Percentiles rank a stretch among this genome's conserved stretches.
phyloP scores from a whole-genome alignment of 2,329 filamentous ascomycete species.

The Paraconiothyrium brasiliense region DNA sequence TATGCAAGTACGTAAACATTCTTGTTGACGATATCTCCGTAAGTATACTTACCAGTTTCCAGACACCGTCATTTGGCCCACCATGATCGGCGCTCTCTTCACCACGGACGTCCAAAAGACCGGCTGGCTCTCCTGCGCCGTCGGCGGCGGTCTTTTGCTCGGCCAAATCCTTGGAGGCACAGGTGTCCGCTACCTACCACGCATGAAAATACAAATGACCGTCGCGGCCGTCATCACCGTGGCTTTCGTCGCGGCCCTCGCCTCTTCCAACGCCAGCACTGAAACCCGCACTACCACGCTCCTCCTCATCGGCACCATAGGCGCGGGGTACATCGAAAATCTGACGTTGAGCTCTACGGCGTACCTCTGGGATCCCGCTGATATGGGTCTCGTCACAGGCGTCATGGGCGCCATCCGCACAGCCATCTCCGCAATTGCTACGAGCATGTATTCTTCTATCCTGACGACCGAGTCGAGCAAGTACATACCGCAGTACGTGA shows the following conservation, averaged over 20 bases:
- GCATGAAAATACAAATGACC: constrained; percentile 34
- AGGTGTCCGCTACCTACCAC: constrained; percentile 33
- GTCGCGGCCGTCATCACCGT: constrained; percentile 27
- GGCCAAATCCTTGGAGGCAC: constrained; percentile 41
- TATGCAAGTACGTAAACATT: constrained; percentile 28
- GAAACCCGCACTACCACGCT: constrained; percentile 29
- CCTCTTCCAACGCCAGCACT: constrained; percentile 20
- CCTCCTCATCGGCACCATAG: constrained; percentile 28
- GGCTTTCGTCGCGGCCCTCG: constrained; percentile 32
- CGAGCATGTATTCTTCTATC: constrained; percentile 38
- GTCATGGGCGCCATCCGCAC: constrained; percentile 57
- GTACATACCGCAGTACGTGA: constrained; percentile 33
- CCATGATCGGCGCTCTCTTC: constrained; percentile 37
- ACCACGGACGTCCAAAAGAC: constrained; percentile 33
- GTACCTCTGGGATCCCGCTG: constrained; percentile 57
- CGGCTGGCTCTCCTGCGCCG: constrained; percentile 41
- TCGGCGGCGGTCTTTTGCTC: constrained; percentile 39
- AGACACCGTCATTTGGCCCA: constrained; percentile 43
- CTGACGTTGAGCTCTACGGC: constrained; percentile 54
- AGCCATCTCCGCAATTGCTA: constrained; percentile 38
- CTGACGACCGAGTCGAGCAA: constrained; percentile 32
- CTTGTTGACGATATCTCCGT: constrained; percentile 24
- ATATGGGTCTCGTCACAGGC: constrained; percentile 58
- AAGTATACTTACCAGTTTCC: constrained; percentile 23
- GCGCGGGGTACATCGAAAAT: constrained; percentile 34